Evolutionary conservation across 345 rosid species (phyloP).

Genomic region (Erodium maritimum): DNA sequence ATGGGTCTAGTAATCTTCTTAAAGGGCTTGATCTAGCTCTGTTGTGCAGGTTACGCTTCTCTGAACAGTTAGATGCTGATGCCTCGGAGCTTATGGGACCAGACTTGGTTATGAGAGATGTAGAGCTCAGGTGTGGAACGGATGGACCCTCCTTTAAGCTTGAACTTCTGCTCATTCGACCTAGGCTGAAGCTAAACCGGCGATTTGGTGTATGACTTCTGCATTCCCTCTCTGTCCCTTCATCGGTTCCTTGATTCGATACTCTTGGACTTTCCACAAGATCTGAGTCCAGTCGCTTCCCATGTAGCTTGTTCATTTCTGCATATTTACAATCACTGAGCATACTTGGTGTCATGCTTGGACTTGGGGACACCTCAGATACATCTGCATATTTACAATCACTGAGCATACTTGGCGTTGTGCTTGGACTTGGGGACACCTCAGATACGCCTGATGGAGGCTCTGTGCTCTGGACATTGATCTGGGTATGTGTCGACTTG

Average conservation of each 20-base stretch:
- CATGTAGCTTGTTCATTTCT: constrained; percentile 9
- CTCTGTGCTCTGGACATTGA: constrained; percentile 13
- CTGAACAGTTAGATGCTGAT: constrained; percentile 25
- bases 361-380: constrained; percentile 1
- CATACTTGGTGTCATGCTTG: no score
- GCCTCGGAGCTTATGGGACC: constrained; percentile 41
- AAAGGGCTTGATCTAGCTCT: constrained; percentile 67
- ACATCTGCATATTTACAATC: no score
- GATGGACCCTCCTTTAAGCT: constrained; percentile 55
- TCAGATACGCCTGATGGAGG: constrained; percentile 20
- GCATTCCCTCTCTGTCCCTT: constrained; percentile 26
- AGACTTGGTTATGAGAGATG: constrained; percentile 37
- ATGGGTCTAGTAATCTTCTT: constrained; percentile 58
- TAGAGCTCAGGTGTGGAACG: constrained; percentile 31
- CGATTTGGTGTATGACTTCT: constrained; percentile 47
- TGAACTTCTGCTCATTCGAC: constrained; percentile 62
- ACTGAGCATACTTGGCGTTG: no score
- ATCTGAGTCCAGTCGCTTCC: constrained; percentile 14
- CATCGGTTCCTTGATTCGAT: constrained; percentile 31
- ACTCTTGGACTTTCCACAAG: constrained; percentile 22
- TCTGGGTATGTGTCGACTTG: constrained; percentile 1
- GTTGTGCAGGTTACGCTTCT: constrained; percentile 20
- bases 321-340: constrained; percentile 13
- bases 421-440: no score
- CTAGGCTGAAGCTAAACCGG: constrained; percentile 72